Evolutionary conservation across 768 basidiomycete genomes (phyloP).

Genomic region (Termitomyces sp.): DNA sequence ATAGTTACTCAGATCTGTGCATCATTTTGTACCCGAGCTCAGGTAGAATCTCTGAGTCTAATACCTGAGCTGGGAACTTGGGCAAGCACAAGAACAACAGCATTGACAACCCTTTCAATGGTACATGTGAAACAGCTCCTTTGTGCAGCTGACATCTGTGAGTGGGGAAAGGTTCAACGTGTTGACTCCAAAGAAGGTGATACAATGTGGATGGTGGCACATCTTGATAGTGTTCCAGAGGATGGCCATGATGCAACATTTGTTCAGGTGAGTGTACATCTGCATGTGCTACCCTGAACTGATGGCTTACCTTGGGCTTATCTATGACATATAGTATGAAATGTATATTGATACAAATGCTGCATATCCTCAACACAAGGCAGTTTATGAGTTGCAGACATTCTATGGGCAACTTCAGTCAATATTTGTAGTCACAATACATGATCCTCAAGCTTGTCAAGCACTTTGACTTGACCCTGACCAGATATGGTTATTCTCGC

Average conservation of each 20-base stretch:
- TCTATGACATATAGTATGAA: too few relatives aligned
- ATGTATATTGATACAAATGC: too few relatives aligned
- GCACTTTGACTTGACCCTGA: too few relatives aligned
- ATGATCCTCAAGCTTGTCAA: too few relatives aligned
- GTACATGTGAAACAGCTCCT: slow-evolving; percentile 9
- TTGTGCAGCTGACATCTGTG: slow-evolving; percentile 7
- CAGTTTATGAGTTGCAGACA: too few relatives aligned
- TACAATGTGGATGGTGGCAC: slow-evolving; percentile 17
- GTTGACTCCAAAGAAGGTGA: slow-evolving; percentile 28
- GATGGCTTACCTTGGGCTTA: too few relatives aligned
- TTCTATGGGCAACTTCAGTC: too few relatives aligned
- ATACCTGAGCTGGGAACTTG: background rate
- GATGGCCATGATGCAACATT: slow-evolving; percentile 29
- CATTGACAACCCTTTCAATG: slow-evolving; percentile 11
- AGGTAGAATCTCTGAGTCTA: background rate
- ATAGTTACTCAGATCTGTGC: slow-evolving; percentile 15
- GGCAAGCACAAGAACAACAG: background rate
- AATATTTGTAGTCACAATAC: too few relatives aligned
- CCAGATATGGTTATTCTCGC: slow-evolving; percentile 19
- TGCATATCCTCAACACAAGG: too few relatives aligned
- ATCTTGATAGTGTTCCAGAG: slow-evolving; percentile 9
- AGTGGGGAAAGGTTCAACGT: slow-evolving; percentile 28
- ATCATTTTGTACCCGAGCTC: background rate
- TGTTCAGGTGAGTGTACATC: slow-evolving; percentile 23
- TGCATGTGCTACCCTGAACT: too few relatives aligned